Evolutionary conservation across 1,139 yeast species (phyloP), one percentile per base, ranked within the genome.

Genomic region (Zygoascus meyerae): DNA sequence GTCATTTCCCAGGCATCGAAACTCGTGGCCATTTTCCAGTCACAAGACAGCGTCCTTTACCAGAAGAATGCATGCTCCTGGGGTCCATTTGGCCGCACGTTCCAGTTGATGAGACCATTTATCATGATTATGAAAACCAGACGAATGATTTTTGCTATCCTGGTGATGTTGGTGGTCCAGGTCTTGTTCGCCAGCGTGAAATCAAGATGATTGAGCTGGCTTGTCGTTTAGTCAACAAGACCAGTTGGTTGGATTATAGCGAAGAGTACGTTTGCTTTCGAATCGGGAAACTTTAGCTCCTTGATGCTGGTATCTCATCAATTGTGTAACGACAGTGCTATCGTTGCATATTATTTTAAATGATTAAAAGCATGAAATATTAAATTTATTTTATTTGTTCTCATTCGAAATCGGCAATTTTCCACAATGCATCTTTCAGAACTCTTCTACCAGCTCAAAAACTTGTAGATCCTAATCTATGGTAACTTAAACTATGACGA

Each of bases 81-180:
- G 58, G 58, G 18, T 46, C 52, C 26, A 47, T 47, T 2, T 55
- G 56, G 56, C 45, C 45, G 5, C 48, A 51, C 33, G 45, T 40
- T 26, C 48, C 45, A 8, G 48, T 45, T n/a, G 47, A 42, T 15
- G 44, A 47, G 8, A 43, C 41, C 30, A 40, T 48, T 15, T 46
- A 49, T 29, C 33, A 49, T 15, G 53, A 52, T 11, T 46, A 45
- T 36, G 54, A 50, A 28, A 47, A 50, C 3, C 41, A 47, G 16
- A 51, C 54, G 7, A 54, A 50, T 16, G 57, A 54, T 43, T 55
- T 53, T 34, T 54, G 49, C 21, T 53, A 48, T 44, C 56, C 57
- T 6, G 55, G 56, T 1, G 49, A 50, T 17, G 3, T 55, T 2
- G 55, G 55, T n/a, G 42, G 42, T 15, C 42, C 44, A 9, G 38